Evolutionary conservation across 805 yeast genomes (phyloP), one percentile per base, ranked within the genome.

Genomic region (Teunomyces funiuensis): DNA sequence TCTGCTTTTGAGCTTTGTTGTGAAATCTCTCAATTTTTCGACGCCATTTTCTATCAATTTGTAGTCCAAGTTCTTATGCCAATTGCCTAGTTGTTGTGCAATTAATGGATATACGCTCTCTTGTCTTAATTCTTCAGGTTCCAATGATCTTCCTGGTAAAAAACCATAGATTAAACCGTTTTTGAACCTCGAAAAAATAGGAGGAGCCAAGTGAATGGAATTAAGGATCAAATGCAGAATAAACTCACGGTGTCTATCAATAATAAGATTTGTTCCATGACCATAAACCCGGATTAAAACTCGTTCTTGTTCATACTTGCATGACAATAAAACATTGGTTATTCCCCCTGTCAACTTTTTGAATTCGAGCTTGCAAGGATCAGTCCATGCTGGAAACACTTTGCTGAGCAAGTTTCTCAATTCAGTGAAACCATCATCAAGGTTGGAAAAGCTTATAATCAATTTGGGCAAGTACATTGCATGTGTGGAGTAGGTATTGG

Each of bases 91-190:
- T 45, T 78, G 76, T 33, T 76, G 76, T 0, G 90, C 85, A 16
- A 85, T 79, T 16, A 76, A 69, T 1, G 78, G 79, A 60, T 71
- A 82, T 10, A 84, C 46, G 10, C 54, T 48, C 3, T 69, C 69
- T 33, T 70, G 51, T 22, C 75, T 63, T 42, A 85, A 63, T 50
- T 85, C 87, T 10, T 65, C 61, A 6, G 81, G 76, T 4, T 73
- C 66, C 26, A 83, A 64, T 0, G 90, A 74, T 20, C 82, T 57
- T 7, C 93, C 93, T 1, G 78, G 75, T 7, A 83, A 66, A 52
- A 67, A 85, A 5, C 87, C 89, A 53, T 85, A 85, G 9, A 85
- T 76, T 31, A 85, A 68, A 0, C 93, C 93, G 58, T 85, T 85
- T 25, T 79, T 76, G 51, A 85, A 83, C 39, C 85, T 63, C 3